Conservation (phyloP, 192 early-diverging fungal species). For the Coemansia furcata region DNA sequence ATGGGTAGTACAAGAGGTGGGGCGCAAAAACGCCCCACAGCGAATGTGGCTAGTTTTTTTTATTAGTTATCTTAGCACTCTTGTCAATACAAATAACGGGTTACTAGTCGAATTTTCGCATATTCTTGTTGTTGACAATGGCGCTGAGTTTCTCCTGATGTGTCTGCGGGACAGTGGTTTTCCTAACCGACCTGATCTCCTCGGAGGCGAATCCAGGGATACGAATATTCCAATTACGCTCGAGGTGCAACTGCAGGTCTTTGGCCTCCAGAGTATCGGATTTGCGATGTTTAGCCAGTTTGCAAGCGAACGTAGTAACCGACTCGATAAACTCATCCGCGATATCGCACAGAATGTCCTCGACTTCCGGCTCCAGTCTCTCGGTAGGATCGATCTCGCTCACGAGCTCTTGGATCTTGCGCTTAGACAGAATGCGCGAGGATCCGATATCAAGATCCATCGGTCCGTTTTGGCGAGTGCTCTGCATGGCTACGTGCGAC, state of each 20-base stretch:
- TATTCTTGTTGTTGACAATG: slow-evolving; percentile 52
- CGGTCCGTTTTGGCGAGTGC: slow-evolving; percentile 37
- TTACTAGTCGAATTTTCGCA: slow-evolving; percentile 33
- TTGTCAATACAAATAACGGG: neutral
- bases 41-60: too few species aligned
- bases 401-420: slow-evolving; percentile 84
- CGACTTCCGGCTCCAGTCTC: slow-evolving; percentile 77
- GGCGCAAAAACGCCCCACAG: too few species aligned
- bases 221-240: slow-evolving; percentile 87
- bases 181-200: slow-evolving; percentile 72
- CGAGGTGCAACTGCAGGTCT: slow-evolving; percentile 83
- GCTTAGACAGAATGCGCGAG: slow-evolving; percentile 64
- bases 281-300: slow-evolving; percentile 79
- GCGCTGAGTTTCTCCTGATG: slow-evolving; percentile 67
- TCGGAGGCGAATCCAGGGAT: slow-evolving; percentile 86
- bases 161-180: slow-evolving; percentile 58
- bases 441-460: slow-evolving; percentile 33
- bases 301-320: slow-evolving; percentile 77
- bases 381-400: slow-evolving; percentile 78
- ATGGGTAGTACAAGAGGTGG: too few species aligned
- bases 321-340: slow-evolving; percentile 88
- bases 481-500: slow-evolving; percentile 50
- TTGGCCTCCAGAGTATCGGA: slow-evolving; percentile 77
- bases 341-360: slow-evolving; percentile 80
- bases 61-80: too few species aligned